Evolutionary conservation across 148 eudicot genomes (phyloP).

Genomic region (Persicaria tinctoria): DNA sequence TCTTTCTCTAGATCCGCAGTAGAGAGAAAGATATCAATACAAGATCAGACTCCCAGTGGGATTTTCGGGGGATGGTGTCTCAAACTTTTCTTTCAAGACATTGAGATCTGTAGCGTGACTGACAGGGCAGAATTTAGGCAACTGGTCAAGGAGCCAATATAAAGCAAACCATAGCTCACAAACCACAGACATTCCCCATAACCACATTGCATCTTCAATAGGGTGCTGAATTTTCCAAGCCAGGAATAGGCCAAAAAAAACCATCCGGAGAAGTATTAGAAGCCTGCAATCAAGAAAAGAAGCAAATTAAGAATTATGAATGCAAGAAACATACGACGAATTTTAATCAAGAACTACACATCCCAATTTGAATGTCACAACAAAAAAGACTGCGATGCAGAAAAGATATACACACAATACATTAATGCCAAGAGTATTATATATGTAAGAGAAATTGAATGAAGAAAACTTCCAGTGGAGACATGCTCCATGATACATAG

Average conservation of each 20-base stretch:
- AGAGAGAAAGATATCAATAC: constrained; percentile 79
- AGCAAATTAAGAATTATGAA: constrained; percentile 11
- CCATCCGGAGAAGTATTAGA: constrained; percentile 53
- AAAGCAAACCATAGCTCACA: constrained; percentile 96
- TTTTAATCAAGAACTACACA: not conserved
- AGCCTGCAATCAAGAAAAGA: constrained; percentile 39
- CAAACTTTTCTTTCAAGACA: constrained; percentile 82
- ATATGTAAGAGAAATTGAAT: not conserved
- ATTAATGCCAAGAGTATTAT: not conserved
- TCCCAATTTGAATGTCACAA: not conserved
- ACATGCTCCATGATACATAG: not conserved
- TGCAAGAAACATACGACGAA: not conserved
- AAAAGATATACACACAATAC: not conserved
- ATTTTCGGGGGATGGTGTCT: constrained; percentile 54
- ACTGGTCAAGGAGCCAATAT: constrained; percentile 88
- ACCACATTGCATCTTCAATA: constrained; percentile 83
- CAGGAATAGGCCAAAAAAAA: constrained; percentile 66
- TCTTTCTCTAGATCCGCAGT: constrained; percentile 98
- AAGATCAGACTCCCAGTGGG: constrained; percentile 89
- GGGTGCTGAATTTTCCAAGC: constrained; percentile 67
- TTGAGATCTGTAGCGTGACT: constrained; percentile 87
- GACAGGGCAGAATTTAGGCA: constrained; percentile 78
- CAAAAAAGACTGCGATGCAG: not conserved
- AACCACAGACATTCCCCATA: constrained; percentile 93
- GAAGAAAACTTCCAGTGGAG: not conserved